Evolutionary conservation across 2,329 filamentous ascomycete species (phyloP), one percentile per base, ranked within the genome.

Genomic region (Fusarium palustre): DNA sequence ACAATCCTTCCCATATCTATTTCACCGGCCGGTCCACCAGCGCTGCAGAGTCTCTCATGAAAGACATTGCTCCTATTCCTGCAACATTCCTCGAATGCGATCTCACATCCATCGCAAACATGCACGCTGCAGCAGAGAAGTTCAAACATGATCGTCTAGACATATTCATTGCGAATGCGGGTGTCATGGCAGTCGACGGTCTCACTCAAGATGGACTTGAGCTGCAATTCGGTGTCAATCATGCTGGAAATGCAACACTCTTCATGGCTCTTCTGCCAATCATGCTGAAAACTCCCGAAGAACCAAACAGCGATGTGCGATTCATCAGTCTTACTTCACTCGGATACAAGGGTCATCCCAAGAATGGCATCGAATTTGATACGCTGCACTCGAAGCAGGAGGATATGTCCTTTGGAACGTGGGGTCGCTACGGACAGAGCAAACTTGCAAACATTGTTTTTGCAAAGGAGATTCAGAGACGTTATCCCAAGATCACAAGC

Each of bases 1-100:
- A 88, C 72, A 74, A 79, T 10, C 85, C 87, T 3, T 77, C 78
- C 1, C 82, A 86, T 58, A 84, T 89, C 64, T 88, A 85, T 77
- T 81, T 89, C 60, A 85, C 81, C 16, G 85, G 85, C 4, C 83
- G 86, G 46, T 83, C 79, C 22, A 77, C 74, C 42, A 78, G 81
- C 46, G 81, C 81, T 13, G 81, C 79, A 22, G 78, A 81, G 10
- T 79, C 81, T 11, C 82, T 87, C 42, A 75, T 82, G 18, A 76
- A 79, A 4, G 79, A 82, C 7, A 47, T 62, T 73, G 81, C 63
- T 54, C 33, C 58, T 2, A 56, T 65, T 1, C 36, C 60, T 12
- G 58, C 72, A 7, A 78, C 75, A 3, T 79, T 79, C 20, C 47
- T 88, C 11, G 74, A 79, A 13, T 80, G 86, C 28, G 85, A 88